phyloP scores from a whole-genome alignment of 1,284 basidiomycete genomes.

The Cystobasidium pallidum region DNA sequence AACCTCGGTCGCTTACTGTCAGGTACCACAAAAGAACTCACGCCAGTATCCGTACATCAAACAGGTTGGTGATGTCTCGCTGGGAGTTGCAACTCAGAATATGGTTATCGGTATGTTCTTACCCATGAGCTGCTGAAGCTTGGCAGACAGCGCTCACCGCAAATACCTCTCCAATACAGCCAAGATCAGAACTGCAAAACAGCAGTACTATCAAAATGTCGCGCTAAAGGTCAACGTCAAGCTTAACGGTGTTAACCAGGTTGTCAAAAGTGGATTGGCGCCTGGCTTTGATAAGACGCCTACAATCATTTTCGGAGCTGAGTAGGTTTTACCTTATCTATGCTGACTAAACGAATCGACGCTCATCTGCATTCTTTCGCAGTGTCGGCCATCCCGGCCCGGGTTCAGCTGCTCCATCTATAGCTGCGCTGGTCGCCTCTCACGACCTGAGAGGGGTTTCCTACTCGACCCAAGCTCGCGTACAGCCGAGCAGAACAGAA shows the following conservation, averaged over 20 bases:
- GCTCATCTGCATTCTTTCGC: not conserved
- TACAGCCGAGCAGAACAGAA: constrained; percentile 57
- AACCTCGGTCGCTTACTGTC: not conserved
- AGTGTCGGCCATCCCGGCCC: constrained; percentile 42
- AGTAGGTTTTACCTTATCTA: constrained; percentile 7
- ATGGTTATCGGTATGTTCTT: constrained; percentile 35
- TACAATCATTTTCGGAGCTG: constrained; percentile 44
- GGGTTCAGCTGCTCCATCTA: constrained; percentile 42
- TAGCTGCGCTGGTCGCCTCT: constrained; percentile 44
- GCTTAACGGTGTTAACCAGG: constrained; percentile 73
- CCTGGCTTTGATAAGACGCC: constrained; percentile 16
- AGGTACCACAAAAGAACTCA: constrained; percentile 43
- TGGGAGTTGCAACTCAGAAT: constrained; percentile 44
- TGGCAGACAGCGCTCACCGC: too few relatives aligned
- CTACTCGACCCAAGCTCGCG: constrained; percentile 42
- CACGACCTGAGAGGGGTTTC: constrained; percentile 22
- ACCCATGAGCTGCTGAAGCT: not conserved
- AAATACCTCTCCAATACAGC: not conserved
- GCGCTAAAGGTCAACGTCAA: constrained; percentile 75
- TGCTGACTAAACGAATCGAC: too few relatives aligned
- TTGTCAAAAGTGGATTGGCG: constrained; percentile 30
- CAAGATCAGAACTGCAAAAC: constrained; percentile 39
- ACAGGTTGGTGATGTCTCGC: constrained; percentile 35
- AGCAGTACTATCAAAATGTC: constrained; percentile 43
- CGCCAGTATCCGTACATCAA: constrained; percentile 39